phyloP scores from a whole-genome alignment of 192 early-diverging fungal species.

The Pilaira anomala region DNA sequence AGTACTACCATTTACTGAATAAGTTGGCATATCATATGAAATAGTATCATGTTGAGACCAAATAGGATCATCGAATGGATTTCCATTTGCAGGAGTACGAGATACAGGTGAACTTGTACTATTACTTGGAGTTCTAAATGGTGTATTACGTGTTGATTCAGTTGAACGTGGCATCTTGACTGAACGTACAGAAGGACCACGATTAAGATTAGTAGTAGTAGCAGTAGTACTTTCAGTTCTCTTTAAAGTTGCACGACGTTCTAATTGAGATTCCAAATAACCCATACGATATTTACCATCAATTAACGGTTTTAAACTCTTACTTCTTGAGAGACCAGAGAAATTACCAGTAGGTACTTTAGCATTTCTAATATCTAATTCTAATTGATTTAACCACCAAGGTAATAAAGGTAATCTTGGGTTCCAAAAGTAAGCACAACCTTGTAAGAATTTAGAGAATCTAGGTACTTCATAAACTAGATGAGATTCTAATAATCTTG shows the following conservation, averaged over 20 bases:
- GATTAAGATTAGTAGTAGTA: background rate
- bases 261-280: constrained; percentile 34
- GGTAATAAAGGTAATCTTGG: constrained; percentile 41
- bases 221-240: constrained; percentile 3
- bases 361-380: constrained; percentile 65
- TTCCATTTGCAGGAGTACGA: background rate
- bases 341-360: constrained; percentile 60
- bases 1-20: background rate
- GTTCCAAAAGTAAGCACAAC: constrained; percentile 40
- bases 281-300: constrained; percentile 38
- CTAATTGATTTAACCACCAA: constrained; percentile 43
- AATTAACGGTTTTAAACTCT: constrained; percentile 37
- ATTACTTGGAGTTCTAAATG: background rate
- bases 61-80: constrained; percentile 32
- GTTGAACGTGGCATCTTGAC: background rate
- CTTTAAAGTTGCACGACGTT: constrained; percentile 19
- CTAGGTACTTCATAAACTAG: constrained; percentile 46
- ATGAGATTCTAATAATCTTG: constrained; percentile 57
- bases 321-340: constrained; percentile 46
- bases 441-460: constrained; percentile 49
- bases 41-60: constrained; percentile 14
- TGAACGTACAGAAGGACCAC: constrained; percentile 2
- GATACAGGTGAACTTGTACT: constrained; percentile 5
- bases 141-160: background rate
- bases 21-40: background rate